phyloP scores from a whole-genome alignment of 1,284 basidiomycete species.

The Xerocomus amazonicus region DNA sequence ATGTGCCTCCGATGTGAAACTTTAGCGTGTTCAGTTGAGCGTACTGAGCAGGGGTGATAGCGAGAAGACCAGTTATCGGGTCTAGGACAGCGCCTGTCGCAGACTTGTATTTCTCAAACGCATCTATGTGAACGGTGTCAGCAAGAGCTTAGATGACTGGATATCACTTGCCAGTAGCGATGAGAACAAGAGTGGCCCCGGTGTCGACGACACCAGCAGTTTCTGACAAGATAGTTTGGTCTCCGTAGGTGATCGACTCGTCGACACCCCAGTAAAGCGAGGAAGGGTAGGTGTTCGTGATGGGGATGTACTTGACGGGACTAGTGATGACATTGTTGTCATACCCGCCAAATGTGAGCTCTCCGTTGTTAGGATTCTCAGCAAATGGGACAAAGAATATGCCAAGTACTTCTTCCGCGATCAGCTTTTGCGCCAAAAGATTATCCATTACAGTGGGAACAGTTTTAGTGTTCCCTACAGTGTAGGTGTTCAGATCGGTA shows the following conservation, averaged over 20 bases:
- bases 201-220: neutral
- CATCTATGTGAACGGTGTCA: neutral
- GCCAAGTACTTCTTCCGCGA: conserved; percentile 43
- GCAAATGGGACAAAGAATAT: conserved; percentile 47
- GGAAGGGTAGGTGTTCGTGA: conserved; percentile 35
- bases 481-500: conserved; percentile 46
- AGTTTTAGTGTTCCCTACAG: conserved; percentile 20
- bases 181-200: neutral
- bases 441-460: conserved; percentile 45
- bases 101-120: neutral
- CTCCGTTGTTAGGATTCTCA: conserved; percentile 35
- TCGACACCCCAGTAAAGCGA: neutral
- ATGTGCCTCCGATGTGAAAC: neutral
- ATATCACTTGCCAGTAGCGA: neutral
- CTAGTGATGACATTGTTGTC: conserved; percentile 43
- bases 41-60: neutral
- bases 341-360: conserved; percentile 47
- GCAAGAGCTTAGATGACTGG: neutral
- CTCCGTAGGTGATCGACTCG: neutral
- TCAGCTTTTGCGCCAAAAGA: conserved; percentile 40
- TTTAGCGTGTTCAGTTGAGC: neutral
- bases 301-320: conserved; percentile 43
- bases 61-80: neutral
- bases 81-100: neutral
- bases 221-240: neutral